Evolutionary conservation across 2,329 filamentous ascomycete genomes (phyloP).

Genomic region (Cyclaneusma minus): DNA sequence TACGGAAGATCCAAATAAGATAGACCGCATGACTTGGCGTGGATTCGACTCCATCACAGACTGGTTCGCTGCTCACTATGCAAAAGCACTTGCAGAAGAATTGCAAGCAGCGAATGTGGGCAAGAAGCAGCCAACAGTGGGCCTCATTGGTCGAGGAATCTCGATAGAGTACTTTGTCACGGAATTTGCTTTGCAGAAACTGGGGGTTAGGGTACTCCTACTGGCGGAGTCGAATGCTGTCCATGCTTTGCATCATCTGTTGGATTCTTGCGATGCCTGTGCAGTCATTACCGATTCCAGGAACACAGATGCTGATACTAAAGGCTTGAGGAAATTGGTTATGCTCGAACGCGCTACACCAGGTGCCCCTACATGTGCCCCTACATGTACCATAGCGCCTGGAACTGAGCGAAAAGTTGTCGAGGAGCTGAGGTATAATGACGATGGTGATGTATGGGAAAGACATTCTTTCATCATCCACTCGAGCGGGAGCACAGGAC

Average conservation of each 20-base stretch:
- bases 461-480: constrained; percentile 17
- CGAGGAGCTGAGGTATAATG: constrained; percentile 12
- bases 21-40: constrained; percentile 15
- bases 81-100: constrained; percentile 9
- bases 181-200: constrained; percentile 17
- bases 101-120: constrained; percentile 12
- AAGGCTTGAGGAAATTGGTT: constrained; percentile 8
- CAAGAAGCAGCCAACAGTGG: constrained; percentile 16
- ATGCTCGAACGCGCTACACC: constrained; percentile 9
- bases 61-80: constrained; percentile 12
- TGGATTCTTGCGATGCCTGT: constrained; percentile 12
- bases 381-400: too few relatives aligned
- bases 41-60: constrained; percentile 14
- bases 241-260: constrained; percentile 13
- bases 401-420: too few relatives aligned
- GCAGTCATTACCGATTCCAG: constrained; percentile 16
- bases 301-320: constrained; percentile 9
- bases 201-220: constrained; percentile 16
- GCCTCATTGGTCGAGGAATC: constrained; percentile 14
- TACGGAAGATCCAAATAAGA: constrained; percentile 6
- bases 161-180: constrained; percentile 17
- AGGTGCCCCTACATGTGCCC: constrained; percentile 4
- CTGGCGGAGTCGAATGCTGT: constrained; percentile 16
- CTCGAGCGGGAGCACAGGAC: constrained; percentile 16
- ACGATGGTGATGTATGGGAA: constrained; percentile 17